Base-by-base conservation (phyloP, 1,284 basidiomycete genomes). In the Ceratobasidium sp. region DNA sequence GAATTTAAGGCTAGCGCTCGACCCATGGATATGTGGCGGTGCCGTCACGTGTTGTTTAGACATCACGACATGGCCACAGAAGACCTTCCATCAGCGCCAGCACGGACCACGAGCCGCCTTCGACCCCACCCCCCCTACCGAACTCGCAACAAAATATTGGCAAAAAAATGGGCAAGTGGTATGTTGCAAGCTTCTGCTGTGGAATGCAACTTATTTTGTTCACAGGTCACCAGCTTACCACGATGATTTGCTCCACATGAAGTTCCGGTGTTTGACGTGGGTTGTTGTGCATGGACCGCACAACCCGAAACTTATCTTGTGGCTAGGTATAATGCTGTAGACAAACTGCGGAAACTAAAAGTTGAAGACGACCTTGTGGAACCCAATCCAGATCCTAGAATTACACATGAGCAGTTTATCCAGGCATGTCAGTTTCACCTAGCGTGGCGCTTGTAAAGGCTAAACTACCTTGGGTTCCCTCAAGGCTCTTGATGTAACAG, bases 401-500 rank as follows among this genome's bases (percentile, higher is more conserved):
- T 71, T 39, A 71, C 69, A 12, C 69, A 71, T 43, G 69, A 71
- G 69, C 69, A 71, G 59, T 71, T 71, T 57, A 71, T 71, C 21
- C 69, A 71, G 69, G 69, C 45, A 21, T 55, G 32, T 43, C 12
- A 26, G 69, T 41, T 71, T 71, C 55, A 71, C 53, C 28, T 48
- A 21, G 10, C 43, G 43, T 58, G 26, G 67, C 59, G 45, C 41
- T 30, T 52, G 45, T 39, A 18, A 45, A 60, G 43, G 69, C 69
- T 71, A 59, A 71, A 32, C 69, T 48, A 21, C 21, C 36, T 52
- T 53, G 57, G 57, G 57, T n/a, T 45, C 46, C 12, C 26, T 52
- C 41, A 43, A 71, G 69, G 69, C 55, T 48, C 57, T 71, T 34
- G 69, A 71, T 52, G 57, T 71, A 43, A 71, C 69, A 39, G 69